These are phyloP conservation scores for Wickerhamiella qilinensis DNA, from an alignment of 805 yeast species.

Conservation along the genomic window DNA sequence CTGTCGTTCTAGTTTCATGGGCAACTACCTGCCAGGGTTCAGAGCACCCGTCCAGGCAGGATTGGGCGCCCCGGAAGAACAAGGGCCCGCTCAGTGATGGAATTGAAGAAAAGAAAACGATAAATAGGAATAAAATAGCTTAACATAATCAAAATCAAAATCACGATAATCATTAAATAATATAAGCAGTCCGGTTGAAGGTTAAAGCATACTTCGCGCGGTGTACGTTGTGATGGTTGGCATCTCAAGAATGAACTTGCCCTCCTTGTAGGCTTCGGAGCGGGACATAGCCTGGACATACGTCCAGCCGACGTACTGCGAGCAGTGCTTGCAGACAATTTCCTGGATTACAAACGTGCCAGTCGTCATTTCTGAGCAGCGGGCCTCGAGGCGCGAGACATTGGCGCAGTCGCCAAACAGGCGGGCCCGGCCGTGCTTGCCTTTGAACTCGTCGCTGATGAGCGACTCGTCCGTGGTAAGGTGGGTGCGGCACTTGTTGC, in stretches of 20 bases:
- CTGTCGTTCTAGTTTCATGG: too few relatives aligned
- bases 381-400: slow-evolving; percentile 24
- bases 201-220: background rate
- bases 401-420: slow-evolving; percentile 35
- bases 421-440: slow-evolving; percentile 42
- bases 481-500: slow-evolving; percentile 28
- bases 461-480: slow-evolving; percentile 24
- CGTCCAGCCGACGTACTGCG: slow-evolving; percentile 43
- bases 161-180: too few relatives aligned
- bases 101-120: too few relatives aligned
- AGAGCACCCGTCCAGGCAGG: too few relatives aligned
- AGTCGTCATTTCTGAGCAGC: slow-evolving; percentile 37
- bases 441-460: slow-evolving; percentile 32
- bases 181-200: too few relatives aligned
- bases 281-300: slow-evolving; percentile 33
- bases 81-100: too few relatives aligned
- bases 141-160: too few relatives aligned
- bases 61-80: too few relatives aligned
- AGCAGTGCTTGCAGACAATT: slow-evolving; percentile 39
- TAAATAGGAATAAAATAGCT: too few relatives aligned
- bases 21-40: too few relatives aligned
- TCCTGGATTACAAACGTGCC: slow-evolving; percentile 44
- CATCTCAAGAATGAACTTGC: slow-evolving; percentile 38
- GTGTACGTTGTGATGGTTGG: background rate
- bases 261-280: slow-evolving; percentile 43